Percentiles rank a stretch among this genome's conserved stretches.
These are phyloP conservation scores for Pholiota conissans DNA, from an alignment of 768 basidiomycete genomes.

Conservation along the genomic window DNA sequence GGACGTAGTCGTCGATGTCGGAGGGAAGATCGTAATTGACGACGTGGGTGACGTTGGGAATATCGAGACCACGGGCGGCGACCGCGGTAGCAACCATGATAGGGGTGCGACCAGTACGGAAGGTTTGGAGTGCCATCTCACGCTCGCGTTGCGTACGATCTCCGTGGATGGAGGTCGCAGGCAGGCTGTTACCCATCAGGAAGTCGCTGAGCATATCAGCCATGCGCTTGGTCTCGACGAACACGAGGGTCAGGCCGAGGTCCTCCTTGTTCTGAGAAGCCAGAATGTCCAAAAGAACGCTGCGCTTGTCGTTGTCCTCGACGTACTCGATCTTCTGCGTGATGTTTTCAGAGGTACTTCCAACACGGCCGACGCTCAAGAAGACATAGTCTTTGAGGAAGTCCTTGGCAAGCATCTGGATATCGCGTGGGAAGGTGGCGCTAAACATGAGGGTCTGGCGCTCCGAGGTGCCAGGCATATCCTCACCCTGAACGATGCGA, in stretches of 20 bases:
- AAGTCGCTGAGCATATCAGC: slow-evolving; percentile 98
- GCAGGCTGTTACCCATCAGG: slow-evolving; percentile 77
- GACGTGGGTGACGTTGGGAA: slow-evolving; percentile 98
- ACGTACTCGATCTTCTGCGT: slow-evolving; percentile 99
- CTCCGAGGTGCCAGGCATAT: slow-evolving; percentile 92
- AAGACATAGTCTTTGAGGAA: slow-evolving; percentile 99
- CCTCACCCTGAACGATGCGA: slow-evolving; percentile 95
- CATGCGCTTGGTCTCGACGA: slow-evolving; percentile 99
- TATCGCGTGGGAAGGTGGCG: slow-evolving; percentile 98
- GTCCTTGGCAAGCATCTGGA: slow-evolving; percentile 94
- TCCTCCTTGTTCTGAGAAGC: slow-evolving; percentile 67
- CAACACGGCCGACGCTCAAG: slow-evolving; percentile 97
- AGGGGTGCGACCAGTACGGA: slow-evolving; percentile 93
- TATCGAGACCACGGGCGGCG: slow-evolving; percentile 98
- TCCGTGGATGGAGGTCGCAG: slow-evolving; percentile 96
- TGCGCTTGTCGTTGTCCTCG: slow-evolving; percentile 96
- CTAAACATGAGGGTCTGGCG: slow-evolving; percentile 99
- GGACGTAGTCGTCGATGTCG: slow-evolving; percentile 99
- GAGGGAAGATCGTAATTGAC: slow-evolving; percentile 97
- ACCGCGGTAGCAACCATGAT: slow-evolving; percentile 98
- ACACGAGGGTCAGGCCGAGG: slow-evolving; percentile 85
- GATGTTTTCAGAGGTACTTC: slow-evolving; percentile 98
- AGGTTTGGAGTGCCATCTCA: slow-evolving; percentile 92
- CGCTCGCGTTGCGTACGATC: slow-evolving; percentile 98
- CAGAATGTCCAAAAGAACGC: slow-evolving; percentile 92